A percentile compares a stretch with the other conserved stretches of the same genome.
Conservation (phyloP, 768 basidiomycete genomes). For the Suillus americanus region DNA sequence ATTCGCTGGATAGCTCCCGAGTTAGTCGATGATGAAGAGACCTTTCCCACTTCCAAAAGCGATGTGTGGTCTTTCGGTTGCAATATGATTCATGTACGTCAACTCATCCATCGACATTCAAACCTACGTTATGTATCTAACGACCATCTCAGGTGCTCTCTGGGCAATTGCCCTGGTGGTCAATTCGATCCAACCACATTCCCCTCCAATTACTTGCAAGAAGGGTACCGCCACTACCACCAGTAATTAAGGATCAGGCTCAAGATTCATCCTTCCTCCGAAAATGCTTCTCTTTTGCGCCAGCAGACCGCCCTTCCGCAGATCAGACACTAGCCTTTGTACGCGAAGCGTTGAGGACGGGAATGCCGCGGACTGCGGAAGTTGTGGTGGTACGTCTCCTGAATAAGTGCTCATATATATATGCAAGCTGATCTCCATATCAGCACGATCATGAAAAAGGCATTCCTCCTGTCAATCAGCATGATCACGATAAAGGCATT, state of each 20-base stretch:
- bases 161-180: slow-evolving; percentile 8
- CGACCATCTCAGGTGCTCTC: background rate
- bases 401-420: background rate
- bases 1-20: slow-evolving; percentile 5
- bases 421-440: background rate
- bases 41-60: background rate
- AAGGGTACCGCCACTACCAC: background rate
- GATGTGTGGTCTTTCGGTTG: slow-evolving; percentile 3
- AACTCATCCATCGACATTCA: background rate
- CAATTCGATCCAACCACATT: background rate
- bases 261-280: background rate
- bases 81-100: slow-evolving; percentile 2
- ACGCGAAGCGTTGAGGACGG: background rate
- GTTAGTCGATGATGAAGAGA: background rate
- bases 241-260: background rate
- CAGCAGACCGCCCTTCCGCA: background rate
- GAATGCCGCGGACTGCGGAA: background rate
- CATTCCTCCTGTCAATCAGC: background rate
- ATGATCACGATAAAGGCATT: background rate
- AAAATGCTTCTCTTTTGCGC: background rate
- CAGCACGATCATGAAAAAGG: background rate
- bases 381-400: background rate
- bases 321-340: background rate
- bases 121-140: background rate
- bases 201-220: background rate